phyloP scores from a whole-genome alignment of 768 basidiomycete genomes.

The Russula emetica region DNA sequence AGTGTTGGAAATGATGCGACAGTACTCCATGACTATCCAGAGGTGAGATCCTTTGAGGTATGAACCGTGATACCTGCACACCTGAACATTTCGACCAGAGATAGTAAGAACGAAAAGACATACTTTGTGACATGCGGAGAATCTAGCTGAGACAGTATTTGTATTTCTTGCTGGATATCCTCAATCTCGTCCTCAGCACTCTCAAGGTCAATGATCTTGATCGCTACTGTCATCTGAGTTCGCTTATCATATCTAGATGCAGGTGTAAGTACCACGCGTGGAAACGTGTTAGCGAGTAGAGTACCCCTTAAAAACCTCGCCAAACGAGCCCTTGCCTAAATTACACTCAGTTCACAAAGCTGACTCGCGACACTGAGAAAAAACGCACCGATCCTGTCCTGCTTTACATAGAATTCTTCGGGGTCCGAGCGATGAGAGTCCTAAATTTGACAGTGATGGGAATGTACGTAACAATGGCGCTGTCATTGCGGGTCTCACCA shows the following conservation, averaged over 20 bases:
- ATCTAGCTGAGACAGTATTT: conserved; percentile 94
- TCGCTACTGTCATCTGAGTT: conserved; percentile 95
- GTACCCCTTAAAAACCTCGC: conserved; percentile 98
- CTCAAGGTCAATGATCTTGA: conserved; percentile 99
- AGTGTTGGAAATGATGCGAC: background rate
- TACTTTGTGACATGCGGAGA: conserved; percentile 95
- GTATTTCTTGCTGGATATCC: conserved; percentile 98
- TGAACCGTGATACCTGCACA: conserved; percentile 84
- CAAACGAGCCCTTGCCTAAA: conserved; percentile 95
- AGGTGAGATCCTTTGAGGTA: conserved; percentile 93
- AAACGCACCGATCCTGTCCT: conserved; percentile 87
- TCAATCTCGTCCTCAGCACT: conserved; percentile 99
- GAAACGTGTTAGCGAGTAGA: conserved; percentile 28
- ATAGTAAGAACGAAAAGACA: conserved; percentile 36
- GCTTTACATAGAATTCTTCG: conserved; percentile 94
- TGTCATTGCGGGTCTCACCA: conserved; percentile 30
- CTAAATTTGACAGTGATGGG: conserved; percentile 37
- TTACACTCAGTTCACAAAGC: conserved; percentile 13
- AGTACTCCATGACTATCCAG: conserved; percentile 99
- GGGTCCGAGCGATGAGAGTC: conserved; percentile 79
- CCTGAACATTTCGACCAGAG: conserved; percentile 22
- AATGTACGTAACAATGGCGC: conserved; percentile 19
- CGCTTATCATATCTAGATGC: conserved; percentile 80
- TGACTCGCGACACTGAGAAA: conserved; percentile 22
- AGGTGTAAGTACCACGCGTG: conserved; percentile 14